A percentile compares a stretch with the other conserved stretches of the same genome.
Evolutionary conservation across 257 asterid genomes (phyloP).

Genomic region (Fraxinus americana): DNA sequence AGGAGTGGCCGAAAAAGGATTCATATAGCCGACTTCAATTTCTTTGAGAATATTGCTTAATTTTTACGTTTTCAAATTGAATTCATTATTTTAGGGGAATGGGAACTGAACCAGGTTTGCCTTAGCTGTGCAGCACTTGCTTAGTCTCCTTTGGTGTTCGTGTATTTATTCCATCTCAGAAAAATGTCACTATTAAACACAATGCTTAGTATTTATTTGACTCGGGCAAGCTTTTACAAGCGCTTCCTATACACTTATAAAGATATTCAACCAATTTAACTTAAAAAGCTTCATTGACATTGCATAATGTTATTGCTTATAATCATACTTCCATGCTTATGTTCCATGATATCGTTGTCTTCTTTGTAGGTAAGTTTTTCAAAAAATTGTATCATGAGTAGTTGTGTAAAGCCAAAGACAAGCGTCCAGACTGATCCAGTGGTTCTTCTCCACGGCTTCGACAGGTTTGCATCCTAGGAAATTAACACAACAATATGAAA

Average conservation of each 20-base stretch:
- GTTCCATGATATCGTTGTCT: background rate
- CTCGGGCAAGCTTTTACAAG: background rate
- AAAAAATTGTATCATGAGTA: conserved; percentile 60
- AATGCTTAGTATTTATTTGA: background rate
- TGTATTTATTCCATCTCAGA: background rate
- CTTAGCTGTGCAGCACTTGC: too few species aligned
- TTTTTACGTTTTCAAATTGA: too few species aligned
- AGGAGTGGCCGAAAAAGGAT: background rate
- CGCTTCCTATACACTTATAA: background rate
- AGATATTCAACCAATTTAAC: background rate
- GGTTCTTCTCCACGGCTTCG: conserved; percentile 96
- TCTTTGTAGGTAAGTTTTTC: conserved; percentile 60
- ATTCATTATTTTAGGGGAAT: background rate
- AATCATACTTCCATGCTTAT: background rate
- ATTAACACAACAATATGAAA: conserved; percentile 16
- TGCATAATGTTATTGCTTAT: background rate
- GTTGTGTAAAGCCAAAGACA: conserved; percentile 72
- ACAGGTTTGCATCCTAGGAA: conserved; percentile 58
- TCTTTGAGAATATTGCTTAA: background rate
- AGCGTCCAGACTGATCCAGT: conserved; percentile 49
- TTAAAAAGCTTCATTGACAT: background rate
- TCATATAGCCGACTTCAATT: background rate
- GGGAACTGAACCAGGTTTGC: background rate
- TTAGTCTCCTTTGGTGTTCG: background rate
- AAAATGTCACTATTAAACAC: background rate